Base-by-base conservation (phyloP, 306 rosid species). In the Cucurbita moschata region DNA sequence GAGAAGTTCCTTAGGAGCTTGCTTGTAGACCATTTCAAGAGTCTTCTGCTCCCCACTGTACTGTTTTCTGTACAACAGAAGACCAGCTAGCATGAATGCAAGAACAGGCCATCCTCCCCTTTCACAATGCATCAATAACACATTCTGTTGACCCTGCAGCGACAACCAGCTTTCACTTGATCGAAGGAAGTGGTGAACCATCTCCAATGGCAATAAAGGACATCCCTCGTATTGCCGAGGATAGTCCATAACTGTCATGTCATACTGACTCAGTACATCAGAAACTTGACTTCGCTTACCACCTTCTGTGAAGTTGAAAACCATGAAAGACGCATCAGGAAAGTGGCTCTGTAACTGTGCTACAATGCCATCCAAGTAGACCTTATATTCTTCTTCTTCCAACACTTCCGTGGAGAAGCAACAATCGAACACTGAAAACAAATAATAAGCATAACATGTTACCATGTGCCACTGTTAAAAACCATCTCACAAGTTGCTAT, bases 31-130 rank as follows among this genome's bases (percentile, higher is more conserved):
- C 96, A 91, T 95, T 78, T 95, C 99, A 75, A 95, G 97, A 74
- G 97, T 91, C 82, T 95, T 95, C 68, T 78, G 99, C 81, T 89
- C 99, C 68, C 99, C 99, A 39, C 5, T 91, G 83, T 89, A 95
- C 79, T 91, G 97, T 82, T 95, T 95, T 75, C 97, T 82, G 82
- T 84, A 95, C 74, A 95, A 78, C 50, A 95, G 81, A 83, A 95
- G 96, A 83, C 96, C 92, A 30, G 99, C 99, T 37, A 95, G 91
- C 99, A 95, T 95, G 81, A 95, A 95, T 49, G 99, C 99, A 76
- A 95, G 96, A 53, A 95, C 99, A 5, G 97, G 99, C 99, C 99
- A 95, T 42, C 99, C 97, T 76, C 99, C 97, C 72, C 92, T 85
- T 83, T 95, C 99, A 71, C 97, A 95, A 76, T 95, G 99, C 99